phyloP scores from a whole-genome alignment of 2,329 filamentous ascomycete species.

The Magnaporthiopsis incrustans region DNA sequence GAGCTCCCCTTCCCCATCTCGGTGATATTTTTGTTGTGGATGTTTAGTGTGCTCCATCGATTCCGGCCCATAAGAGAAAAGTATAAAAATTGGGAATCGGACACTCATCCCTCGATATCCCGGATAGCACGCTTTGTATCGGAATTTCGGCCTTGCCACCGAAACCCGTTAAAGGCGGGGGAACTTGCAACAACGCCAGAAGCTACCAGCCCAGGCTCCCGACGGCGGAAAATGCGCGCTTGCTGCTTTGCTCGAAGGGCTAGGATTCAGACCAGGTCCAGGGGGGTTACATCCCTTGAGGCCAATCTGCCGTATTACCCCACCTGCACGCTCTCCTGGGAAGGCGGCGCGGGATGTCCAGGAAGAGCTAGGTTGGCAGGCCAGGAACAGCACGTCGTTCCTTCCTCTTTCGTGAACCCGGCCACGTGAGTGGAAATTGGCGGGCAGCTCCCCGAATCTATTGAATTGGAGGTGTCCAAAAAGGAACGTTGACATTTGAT shows the following conservation, averaged over 20 bases:
- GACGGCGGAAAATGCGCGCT: not conserved
- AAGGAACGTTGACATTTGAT: too few relatives aligned
- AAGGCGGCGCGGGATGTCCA: not conserved
- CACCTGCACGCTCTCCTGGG: conserved; percentile 2
- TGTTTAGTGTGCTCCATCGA: not conserved
- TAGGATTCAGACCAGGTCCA: not conserved
- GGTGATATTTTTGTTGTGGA: not conserved
- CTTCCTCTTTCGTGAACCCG: too few relatives aligned
- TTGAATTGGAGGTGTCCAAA: too few relatives aligned
- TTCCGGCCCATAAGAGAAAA: not conserved
- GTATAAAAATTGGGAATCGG: not conserved
- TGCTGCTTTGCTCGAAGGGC: not conserved
- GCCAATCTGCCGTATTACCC: conserved; percentile 8
- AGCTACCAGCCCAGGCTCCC: not conserved
- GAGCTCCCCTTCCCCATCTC: not conserved
- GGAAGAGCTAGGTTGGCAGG: not conserved
- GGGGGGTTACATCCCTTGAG: conserved; percentile 6
- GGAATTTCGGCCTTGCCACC: not conserved
- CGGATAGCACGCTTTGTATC: not conserved
- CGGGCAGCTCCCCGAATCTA: too few relatives aligned
- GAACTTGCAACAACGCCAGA: not conserved
- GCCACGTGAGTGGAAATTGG: too few relatives aligned
- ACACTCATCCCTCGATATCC: not conserved
- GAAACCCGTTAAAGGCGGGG: not conserved
- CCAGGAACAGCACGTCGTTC: not conserved